Percentiles rank a stretch among this genome's conserved stretches.
phyloP scores from a whole-genome alignment of 176 grass and related monocot genomes.

The Eragrostis curvula region DNA sequence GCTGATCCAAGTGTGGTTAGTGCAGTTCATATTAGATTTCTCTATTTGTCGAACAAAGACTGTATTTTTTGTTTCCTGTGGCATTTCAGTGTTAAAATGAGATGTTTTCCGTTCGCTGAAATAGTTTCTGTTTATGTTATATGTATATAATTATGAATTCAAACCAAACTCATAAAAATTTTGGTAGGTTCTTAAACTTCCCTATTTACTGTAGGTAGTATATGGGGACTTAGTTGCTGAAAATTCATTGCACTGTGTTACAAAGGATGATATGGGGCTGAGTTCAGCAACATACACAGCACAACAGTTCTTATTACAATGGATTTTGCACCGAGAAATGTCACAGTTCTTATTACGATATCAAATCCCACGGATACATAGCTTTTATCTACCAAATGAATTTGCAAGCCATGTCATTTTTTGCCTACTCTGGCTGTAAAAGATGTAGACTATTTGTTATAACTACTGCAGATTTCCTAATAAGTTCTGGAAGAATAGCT shows the following conservation, averaged over 20 bases:
- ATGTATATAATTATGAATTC: not conserved
- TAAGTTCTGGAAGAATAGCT: not conserved
- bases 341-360: not conserved
- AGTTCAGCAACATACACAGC: not conserved
- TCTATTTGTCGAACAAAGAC: not conserved
- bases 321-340: not conserved
- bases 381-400: constrained; percentile 2
- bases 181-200: not conserved
- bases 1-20: not conserved
- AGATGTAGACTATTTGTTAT: not conserved
- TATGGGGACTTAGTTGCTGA: not conserved
- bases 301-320: not conserved
- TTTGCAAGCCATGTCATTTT: not conserved
- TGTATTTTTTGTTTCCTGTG: not conserved
- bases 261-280: not conserved
- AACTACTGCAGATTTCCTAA: not conserved
- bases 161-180: not conserved
- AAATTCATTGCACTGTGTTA: not conserved
- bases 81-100: not conserved
- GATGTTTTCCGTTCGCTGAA: not conserved
- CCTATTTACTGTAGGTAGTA: not conserved
- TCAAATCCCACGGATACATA: not conserved
- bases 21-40: not conserved
- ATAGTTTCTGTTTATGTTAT: not conserved
- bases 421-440: not conserved